Percentiles rank a stretch among this genome's conserved stretches.
Evolutionary conservation across 768 basidiomycete genomes (phyloP).

Genomic region (Rhodosporidiobolus odoratus): DNA sequence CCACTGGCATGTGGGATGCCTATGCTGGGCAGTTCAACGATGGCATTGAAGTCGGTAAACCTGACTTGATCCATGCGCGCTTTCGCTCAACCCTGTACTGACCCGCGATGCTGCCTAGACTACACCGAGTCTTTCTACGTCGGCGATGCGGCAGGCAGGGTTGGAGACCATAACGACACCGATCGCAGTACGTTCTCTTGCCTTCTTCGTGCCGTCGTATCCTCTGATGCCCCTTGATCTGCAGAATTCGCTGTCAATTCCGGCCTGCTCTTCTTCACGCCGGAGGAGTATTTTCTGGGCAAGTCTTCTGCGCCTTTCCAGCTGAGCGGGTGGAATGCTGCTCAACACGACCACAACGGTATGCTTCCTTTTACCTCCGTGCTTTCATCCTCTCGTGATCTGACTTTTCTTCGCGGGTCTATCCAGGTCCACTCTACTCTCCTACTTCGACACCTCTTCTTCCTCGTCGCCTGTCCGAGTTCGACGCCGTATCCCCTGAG

Average conservation of each 20-base stretch:
- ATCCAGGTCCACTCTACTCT: slow-evolving; percentile 53
- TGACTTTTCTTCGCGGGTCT: slow-evolving; percentile 1
- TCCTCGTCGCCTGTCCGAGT: slow-evolving; percentile 7
- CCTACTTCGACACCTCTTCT: slow-evolving; percentile 53
- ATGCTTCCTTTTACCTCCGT: background rate
- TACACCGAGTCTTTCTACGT: slow-evolving; percentile 46
- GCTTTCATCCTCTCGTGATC: background rate
- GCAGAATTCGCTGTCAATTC: slow-evolving; percentile 33
- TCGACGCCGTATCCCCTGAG: slow-evolving; percentile 41
- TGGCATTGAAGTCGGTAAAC: slow-evolving; percentile 66
- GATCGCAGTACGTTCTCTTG: slow-evolving; percentile 30
- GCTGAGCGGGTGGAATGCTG: slow-evolving; percentile 18
- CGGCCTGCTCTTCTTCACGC: slow-evolving; percentile 37
- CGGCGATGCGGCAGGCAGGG: slow-evolving; percentile 50
- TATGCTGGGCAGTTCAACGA: slow-evolving; percentile 47
- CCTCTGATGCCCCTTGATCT: background rate
- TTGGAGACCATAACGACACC: slow-evolving; percentile 29
- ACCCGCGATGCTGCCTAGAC: slow-evolving; percentile 39
- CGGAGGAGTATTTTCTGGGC: slow-evolving; percentile 40
- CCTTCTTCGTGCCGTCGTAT: background rate
- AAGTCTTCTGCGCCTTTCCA: background rate
- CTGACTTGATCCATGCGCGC: slow-evolving; percentile 34
- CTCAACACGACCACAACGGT: slow-evolving; percentile 18
- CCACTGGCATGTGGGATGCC: slow-evolving; percentile 48
- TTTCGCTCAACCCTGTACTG: background rate